These are phyloP conservation scores for Boletus edulis DNA, from an alignment of 768 basidiomycete species.

Conservation along the genomic window DNA sequence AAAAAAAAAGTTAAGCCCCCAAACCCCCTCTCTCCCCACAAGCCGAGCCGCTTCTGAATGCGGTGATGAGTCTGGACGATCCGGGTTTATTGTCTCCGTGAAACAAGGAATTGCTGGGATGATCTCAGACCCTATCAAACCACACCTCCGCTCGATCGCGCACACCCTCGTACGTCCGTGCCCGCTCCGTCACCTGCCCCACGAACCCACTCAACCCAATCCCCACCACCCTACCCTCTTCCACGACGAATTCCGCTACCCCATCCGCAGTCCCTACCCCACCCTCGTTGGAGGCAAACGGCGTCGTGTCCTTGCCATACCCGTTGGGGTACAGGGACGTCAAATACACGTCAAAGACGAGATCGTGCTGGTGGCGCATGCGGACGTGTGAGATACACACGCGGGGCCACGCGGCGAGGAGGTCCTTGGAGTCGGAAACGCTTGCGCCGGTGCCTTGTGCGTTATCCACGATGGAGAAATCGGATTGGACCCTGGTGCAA, in stretches of 20 bases:
- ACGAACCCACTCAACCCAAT: constrained; percentile 24
- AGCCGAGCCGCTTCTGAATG: too few relatives aligned
- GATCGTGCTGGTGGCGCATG: constrained; percentile 16
- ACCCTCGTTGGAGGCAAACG: constrained; percentile 26
- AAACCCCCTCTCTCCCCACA: too few relatives aligned
- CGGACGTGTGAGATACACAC: constrained; percentile 40
- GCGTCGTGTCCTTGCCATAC: constrained; percentile 35
- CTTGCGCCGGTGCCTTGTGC: not conserved
- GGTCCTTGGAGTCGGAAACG: constrained; percentile 2
- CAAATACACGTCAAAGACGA: constrained; percentile 19
- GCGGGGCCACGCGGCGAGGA: constrained; percentile 34
- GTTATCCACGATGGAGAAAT: constrained; percentile 30
- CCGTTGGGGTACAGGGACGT: constrained; percentile 36
- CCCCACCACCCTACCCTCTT: constrained; percentile 29
- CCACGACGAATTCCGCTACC: constrained; percentile 23
- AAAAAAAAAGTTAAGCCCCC: too few relatives aligned
- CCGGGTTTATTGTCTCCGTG: too few relatives aligned
- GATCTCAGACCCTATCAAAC: constrained; percentile 21
- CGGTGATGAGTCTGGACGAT: too few relatives aligned
- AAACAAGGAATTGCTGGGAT: too few relatives aligned
- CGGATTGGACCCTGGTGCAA: constrained; percentile 23
- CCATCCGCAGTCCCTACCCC: not conserved
- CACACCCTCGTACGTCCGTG: constrained; percentile 18
- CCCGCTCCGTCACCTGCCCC: constrained; percentile 18
- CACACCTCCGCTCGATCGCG: constrained; percentile 30